Conservation (phyloP, 2,329 filamentous ascomycete species). For the Orbilia quercus region DNA sequence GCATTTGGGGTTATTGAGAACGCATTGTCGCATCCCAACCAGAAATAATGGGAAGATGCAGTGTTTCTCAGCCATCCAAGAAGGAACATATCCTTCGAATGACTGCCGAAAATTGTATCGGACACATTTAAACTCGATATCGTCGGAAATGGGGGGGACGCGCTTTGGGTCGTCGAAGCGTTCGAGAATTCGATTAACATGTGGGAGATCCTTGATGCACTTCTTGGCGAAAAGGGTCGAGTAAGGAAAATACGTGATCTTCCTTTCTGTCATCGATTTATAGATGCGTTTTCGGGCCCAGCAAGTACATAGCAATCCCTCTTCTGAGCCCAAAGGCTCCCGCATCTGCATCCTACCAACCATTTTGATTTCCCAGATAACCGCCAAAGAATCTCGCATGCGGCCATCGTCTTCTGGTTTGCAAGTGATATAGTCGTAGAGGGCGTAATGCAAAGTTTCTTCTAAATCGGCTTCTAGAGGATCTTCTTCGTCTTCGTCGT, state of each 20-base stretch:
- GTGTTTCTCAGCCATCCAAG: constrained; percentile 32
- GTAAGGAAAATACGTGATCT: constrained; percentile 15
- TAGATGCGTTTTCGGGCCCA: constrained; percentile 12
- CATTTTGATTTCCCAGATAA: constrained; percentile 37
- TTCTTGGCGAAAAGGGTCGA: constrained; percentile 10
- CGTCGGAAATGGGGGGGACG: constrained; percentile 18
- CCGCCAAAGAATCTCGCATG: constrained; percentile 19
- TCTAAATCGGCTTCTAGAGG: constrained; percentile 20
- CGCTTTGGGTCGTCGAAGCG: background rate
- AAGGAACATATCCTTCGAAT: constrained; percentile 25
- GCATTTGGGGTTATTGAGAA: background rate
- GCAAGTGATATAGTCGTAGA: constrained; percentile 29
- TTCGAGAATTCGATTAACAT: constrained; percentile 10
- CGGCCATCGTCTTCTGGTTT: background rate
- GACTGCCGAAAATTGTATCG: background rate
- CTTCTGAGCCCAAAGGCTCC: background rate
- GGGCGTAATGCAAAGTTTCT: constrained; percentile 25
- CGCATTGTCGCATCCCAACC: constrained; percentile 14
- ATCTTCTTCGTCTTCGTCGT: background rate
- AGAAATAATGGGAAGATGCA: constrained; percentile 10
- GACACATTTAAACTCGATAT: constrained; percentile 20
- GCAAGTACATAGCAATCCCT: constrained; percentile 32
- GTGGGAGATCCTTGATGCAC: constrained; percentile 30
- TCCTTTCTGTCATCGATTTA: constrained; percentile 6
- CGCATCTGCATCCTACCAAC: constrained; percentile 1